A percentile compares a stretch with the other conserved stretches of the same genome.
These are phyloP conservation scores for Termitomyces sp. DNA, from an alignment of 768 basidiomycete genomes.

Conservation along the genomic window DNA sequence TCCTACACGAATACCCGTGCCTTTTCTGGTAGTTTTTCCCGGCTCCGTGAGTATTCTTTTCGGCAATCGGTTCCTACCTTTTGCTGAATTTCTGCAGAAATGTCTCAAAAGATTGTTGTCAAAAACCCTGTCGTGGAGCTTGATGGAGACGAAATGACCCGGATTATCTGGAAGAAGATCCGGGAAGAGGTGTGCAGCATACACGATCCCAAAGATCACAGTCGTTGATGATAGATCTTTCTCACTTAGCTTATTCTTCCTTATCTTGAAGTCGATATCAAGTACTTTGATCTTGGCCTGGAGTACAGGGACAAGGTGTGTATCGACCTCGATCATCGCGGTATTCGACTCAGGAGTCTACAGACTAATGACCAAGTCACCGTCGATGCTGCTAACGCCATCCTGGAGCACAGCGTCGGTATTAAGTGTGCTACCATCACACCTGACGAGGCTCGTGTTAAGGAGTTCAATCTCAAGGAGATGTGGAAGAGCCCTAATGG, in stretches of 20 bases:
- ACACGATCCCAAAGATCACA: neutral
- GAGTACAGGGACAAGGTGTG: constrained; percentile 84
- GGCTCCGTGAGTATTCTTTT: constrained; percentile 14
- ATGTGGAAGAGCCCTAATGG: constrained; percentile 99
- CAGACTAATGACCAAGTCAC: constrained; percentile 95
- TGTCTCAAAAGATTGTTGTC: constrained; percentile 67
- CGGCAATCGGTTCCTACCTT: constrained; percentile 4
- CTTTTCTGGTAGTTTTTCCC: constrained; percentile 14
- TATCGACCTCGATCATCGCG: neutral
- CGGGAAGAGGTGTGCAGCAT: constrained; percentile 71
- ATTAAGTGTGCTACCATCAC: constrained; percentile 99
- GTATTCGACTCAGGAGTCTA: neutral
- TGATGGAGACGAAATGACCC: constrained; percentile 98
- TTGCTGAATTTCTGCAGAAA: constrained; percentile 12
- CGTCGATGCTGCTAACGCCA: constrained; percentile 89
- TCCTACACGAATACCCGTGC: constrained; percentile 11
- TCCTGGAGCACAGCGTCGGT: constrained; percentile 90
- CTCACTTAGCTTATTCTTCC: constrained; percentile 83
- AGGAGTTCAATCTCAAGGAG: constrained; percentile 97
- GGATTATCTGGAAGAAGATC: constrained; percentile 99
- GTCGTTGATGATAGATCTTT: neutral
- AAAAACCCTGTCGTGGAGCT: constrained; percentile 90
- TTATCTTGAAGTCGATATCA: constrained; percentile 92
- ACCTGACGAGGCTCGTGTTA: constrained; percentile 91
- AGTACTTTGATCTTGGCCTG: constrained; percentile 96